phyloP scores from a whole-genome alignment of 352 stramenopile species.

The Sclerospora graminicola region DNA sequence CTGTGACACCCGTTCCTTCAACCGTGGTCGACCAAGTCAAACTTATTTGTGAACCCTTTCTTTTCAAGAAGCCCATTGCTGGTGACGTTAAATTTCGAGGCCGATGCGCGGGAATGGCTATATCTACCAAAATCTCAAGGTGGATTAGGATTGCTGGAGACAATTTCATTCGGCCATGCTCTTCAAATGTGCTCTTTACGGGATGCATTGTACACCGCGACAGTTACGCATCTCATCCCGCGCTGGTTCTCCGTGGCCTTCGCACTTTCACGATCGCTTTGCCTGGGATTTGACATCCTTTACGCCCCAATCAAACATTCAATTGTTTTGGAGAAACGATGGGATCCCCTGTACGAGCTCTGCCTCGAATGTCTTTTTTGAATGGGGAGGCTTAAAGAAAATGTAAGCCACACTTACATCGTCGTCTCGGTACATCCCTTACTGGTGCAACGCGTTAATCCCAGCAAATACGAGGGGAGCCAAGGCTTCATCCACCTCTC shows the following conservation, averaged over 20 bases:
- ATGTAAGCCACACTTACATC: too few species aligned
- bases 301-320: neutral
- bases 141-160: neutral
- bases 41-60: constrained; percentile 1
- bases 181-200: constrained; percentile 3
- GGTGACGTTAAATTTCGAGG: neutral
- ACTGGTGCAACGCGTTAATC: neutral
- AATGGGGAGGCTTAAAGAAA: neutral
- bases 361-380: too few species aligned
- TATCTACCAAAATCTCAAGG: neutral
- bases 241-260: neutral
- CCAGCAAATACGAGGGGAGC: neutral
- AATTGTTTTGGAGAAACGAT: constrained; percentile 2
- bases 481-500: neutral
- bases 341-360: too few species aligned
- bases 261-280: neutral
- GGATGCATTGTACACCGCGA: neutral
- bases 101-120: neutral
- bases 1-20: neutral
- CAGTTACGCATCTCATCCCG: neutral
- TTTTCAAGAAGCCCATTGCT: constrained; percentile 3
- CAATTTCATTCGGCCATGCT: neutral
- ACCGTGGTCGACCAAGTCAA: neutral
- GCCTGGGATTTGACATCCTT: constrained; percentile 3
- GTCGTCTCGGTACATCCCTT: too few species aligned